These are phyloP conservation scores for Parasitella parasitica DNA, from an alignment of 371 early-diverging fungal species.

Conservation along the genomic window DNA sequence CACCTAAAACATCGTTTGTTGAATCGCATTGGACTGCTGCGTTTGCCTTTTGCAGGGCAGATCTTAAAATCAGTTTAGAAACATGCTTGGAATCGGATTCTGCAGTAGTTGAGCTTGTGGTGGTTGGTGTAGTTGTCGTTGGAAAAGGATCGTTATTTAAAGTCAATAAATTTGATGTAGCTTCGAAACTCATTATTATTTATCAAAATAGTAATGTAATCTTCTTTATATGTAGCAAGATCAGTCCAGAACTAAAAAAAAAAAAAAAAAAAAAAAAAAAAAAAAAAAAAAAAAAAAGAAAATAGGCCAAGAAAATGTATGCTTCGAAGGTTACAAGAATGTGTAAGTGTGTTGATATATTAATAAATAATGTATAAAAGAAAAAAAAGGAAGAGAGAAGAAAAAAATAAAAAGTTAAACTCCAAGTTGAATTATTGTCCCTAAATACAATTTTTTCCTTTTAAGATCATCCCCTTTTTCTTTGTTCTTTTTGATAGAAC, in stretches of 20 bases:
- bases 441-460: background rate
- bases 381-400: background rate
- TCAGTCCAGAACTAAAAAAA: background rate
- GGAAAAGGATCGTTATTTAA: constrained; percentile 8
- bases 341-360: too few relatives aligned
- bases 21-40: constrained; percentile 48
- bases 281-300: background rate
- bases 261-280: background rate
- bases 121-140: background rate
- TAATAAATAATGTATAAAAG: too few relatives aligned
- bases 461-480: background rate
- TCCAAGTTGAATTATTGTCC: background rate
- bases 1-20: constrained; percentile 43
- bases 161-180: background rate
- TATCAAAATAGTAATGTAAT: background rate
- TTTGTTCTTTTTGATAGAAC: background rate
- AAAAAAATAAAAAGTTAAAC: background rate
- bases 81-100: constrained; percentile 27
- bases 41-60: constrained; percentile 51
- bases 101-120: background rate
- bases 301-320: too few relatives aligned
- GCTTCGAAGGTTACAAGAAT: too few relatives aligned
- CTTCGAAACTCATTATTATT: constrained; percentile 11
- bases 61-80: constrained; percentile 41
- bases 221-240: background rate